Percentiles rank a stretch among this genome's conserved stretches.
Conservation (phyloP, 176 grass and related monocot genomes). For the Elaeis guineensis region DNA sequence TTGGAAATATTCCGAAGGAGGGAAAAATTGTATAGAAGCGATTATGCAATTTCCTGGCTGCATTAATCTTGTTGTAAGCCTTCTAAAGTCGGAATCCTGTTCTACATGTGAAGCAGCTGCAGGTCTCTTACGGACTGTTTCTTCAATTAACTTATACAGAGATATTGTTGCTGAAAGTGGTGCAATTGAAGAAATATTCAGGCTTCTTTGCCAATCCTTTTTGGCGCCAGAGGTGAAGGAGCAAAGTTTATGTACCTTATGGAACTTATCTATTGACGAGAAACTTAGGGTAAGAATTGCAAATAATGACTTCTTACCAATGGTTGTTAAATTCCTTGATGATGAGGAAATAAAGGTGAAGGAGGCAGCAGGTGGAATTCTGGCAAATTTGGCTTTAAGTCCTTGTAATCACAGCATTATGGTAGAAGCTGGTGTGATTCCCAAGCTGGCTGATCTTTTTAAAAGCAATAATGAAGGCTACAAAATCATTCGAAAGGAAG, state of each 20-base stretch:
- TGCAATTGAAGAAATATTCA: constrained; percentile 56
- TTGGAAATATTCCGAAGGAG: constrained; percentile 53
- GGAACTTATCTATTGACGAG: constrained; percentile 65
- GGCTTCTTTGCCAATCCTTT: constrained; percentile 34
- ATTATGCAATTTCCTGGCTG: constrained; percentile 71
- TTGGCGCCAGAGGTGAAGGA: constrained; percentile 50
- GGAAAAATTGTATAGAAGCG: constrained; percentile 44
- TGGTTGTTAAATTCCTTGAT: constrained; percentile 46
- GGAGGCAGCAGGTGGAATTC: constrained; percentile 50
- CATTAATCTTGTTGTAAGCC: constrained; percentile 40
- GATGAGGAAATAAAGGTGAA: constrained; percentile 60
- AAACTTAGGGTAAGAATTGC: constrained; percentile 42
- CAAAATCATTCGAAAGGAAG: constrained; percentile 59
- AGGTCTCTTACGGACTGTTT: constrained; percentile 44
- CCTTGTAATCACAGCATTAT: constrained; percentile 30
- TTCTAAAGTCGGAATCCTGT: constrained; percentile 54
- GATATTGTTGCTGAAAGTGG: constrained; percentile 33
- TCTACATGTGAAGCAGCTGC: constrained; percentile 47
- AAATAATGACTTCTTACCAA: constrained; percentile 31
- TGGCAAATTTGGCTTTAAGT: constrained; percentile 56
- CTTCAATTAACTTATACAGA: constrained; percentile 47
- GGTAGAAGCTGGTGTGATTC: constrained; percentile 55
- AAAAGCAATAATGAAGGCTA: constrained; percentile 44
- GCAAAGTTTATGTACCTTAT: constrained; percentile 52
- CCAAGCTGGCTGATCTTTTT: constrained; percentile 49